phyloP scores from a whole-genome alignment of 345 rosid genomes.

The Isatis tinctoria region DNA sequence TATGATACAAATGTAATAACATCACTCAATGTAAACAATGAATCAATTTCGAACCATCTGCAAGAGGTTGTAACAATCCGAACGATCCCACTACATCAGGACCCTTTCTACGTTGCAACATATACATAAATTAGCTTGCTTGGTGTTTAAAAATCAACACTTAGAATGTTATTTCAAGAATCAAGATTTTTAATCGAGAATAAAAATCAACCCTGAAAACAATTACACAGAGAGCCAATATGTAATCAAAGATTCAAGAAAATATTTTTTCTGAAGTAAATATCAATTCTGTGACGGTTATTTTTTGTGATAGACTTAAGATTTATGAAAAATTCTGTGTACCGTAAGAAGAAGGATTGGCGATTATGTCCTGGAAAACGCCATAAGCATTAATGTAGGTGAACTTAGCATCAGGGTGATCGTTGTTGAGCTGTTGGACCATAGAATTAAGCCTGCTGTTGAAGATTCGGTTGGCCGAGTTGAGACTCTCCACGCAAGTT shows the following conservation, averaged over 20 bases:
- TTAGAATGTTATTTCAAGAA: no score
- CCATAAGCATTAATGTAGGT: slow-evolving; percentile 68
- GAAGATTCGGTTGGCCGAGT: slow-evolving; percentile 64
- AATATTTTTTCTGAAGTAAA: not conserved
- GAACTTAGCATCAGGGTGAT: slow-evolving; percentile 51
- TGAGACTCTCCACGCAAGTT: slow-evolving; percentile 58
- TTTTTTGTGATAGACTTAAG: not conserved
- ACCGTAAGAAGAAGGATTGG: slow-evolving; percentile 52
- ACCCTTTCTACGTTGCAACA: no score
- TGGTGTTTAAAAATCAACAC: no score
- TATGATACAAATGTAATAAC: no score
- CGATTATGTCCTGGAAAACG: slow-evolving; percentile 59
- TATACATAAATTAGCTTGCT: no score
- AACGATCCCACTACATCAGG: no score
- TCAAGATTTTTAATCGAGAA: no score
- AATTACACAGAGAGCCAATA: not conserved
- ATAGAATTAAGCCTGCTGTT: slow-evolving; percentile 62
- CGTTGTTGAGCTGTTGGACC: slow-evolving; percentile 57
- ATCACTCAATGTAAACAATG: no score
- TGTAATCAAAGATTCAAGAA: not conserved
- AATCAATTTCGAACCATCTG: no score
- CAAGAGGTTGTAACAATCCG: no score
- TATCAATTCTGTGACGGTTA: not conserved
- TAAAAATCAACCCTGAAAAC: slow-evolving; percentile 49
- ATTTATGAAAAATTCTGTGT: not conserved